Evolutionary conservation across 2,329 filamentous ascomycete genomes (phyloP).

Genomic region (Aspergillus pseudonomiae): DNA sequence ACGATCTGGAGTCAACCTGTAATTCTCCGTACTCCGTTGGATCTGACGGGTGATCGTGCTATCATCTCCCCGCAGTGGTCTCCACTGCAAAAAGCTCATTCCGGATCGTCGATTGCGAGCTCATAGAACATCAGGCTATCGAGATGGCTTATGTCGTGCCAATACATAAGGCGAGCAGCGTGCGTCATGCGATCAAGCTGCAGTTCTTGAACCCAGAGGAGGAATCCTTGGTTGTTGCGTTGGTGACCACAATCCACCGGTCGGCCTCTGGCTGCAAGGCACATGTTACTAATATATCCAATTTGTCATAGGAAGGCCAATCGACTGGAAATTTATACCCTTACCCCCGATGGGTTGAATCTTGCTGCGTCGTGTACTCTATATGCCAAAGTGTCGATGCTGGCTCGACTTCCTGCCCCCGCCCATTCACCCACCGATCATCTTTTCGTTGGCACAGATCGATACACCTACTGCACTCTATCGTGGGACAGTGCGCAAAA

Average conservation of each 20-base stretch:
- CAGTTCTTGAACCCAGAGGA: slow-evolving; percentile 73
- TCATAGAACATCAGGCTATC: not conserved
- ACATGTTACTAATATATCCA: slow-evolving; percentile 15
- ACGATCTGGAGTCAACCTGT: not conserved
- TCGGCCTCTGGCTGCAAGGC: not conserved
- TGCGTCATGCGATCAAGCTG: slow-evolving; percentile 83
- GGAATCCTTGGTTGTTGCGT: slow-evolving; percentile 87
- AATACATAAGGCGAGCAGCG: slow-evolving; percentile 88
- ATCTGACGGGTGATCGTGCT: not conserved
- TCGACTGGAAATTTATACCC: slow-evolving; percentile 79
- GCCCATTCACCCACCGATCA: slow-evolving; percentile 75
- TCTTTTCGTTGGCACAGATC: slow-evolving; percentile 89
- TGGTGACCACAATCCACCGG: slow-evolving; percentile 45
- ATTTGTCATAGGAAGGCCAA: slow-evolving; percentile 71
- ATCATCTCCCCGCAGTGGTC: slow-evolving; percentile 3
- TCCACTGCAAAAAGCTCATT: slow-evolving; percentile 10
- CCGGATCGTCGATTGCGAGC: not conserved
- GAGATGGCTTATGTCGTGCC: slow-evolving; percentile 92
- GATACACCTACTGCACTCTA: slow-evolving; percentile 86
- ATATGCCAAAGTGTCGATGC: slow-evolving; percentile 83
- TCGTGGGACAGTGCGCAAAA: slow-evolving; percentile 70
- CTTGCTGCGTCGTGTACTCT: slow-evolving; percentile 72
- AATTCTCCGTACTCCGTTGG: not conserved
- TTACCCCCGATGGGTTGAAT: slow-evolving; percentile 61
- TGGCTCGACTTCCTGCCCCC: slow-evolving; percentile 61